Evolutionary conservation across 768 basidiomycete species (phyloP).

Genomic region (Termitomyces sp.): DNA sequence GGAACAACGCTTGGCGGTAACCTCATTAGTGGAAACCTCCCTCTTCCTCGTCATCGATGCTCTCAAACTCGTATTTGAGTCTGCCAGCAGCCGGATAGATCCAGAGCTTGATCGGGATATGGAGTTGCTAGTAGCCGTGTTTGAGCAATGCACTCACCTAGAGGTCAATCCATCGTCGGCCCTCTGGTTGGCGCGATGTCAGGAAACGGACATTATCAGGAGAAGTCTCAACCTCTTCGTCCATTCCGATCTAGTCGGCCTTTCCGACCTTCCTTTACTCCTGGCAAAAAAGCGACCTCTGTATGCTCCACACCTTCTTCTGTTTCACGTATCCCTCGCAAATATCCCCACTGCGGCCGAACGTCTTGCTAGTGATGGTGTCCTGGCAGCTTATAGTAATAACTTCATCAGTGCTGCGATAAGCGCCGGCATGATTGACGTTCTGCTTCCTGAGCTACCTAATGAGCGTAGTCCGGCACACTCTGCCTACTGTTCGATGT

Average conservation of each 20-base stretch:
- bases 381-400: conserved; percentile 78
- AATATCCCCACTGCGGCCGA: conserved; percentile 76
- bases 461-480: conserved; percentile 79
- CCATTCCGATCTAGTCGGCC: conserved; percentile 63
- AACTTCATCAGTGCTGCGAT: conserved; percentile 75
- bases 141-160: conserved; percentile 69
- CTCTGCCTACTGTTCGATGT: conserved; percentile 77
- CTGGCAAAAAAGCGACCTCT: conserved; percentile 59
- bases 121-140: conserved; percentile 77
- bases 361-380: conserved; percentile 77
- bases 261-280: conserved; percentile 61
- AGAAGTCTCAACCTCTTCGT: conserved; percentile 70
- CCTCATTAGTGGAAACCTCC: conserved; percentile 55
- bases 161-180: conserved; percentile 66
- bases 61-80: conserved; percentile 57
- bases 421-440: conserved; percentile 68
- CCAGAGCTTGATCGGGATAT: conserved; percentile 74
- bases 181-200: conserved; percentile 75
- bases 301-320: conserved; percentile 73
- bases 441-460: conserved; percentile 62
- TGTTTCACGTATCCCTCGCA: conserved; percentile 84
- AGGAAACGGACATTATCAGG: conserved; percentile 76
- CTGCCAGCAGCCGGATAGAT: conserved; percentile 52
- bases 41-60: conserved; percentile 67
- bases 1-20: conserved; percentile 56